Base-by-base conservation (phyloP, 805 yeast species). In the Starmera amethionina region DNA sequence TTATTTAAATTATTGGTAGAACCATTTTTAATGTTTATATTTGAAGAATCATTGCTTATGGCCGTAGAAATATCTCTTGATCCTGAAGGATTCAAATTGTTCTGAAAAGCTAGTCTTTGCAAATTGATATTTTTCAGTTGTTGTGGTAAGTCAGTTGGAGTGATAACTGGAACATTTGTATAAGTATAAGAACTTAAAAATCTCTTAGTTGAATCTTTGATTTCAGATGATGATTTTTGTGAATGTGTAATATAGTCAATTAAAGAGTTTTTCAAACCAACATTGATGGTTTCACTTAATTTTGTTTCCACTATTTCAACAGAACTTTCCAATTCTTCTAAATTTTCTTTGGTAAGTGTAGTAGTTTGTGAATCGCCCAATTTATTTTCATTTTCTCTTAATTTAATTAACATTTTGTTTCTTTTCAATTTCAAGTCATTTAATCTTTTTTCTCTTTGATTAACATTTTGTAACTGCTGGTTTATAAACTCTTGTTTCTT, bases 241-340 rank as follows among this genome's bases (percentile, higher is more conserved):
- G 51, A 36, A 7, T 50, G 34, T 8, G 48, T 34, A 33, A 64
- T 56, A 48, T 71, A 76, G 36, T 74, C 77, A 10, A 59, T 54
- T 10, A 74, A 50, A 1, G 77, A 57, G 14, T 65, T 67, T 42
- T 64, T 68, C 45, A 77, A 60, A 11, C 67, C 65, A 25, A 55
- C 62, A 35, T 64, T 63, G 18, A 77, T 68, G 0, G 77, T 62
- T 36, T 75, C 63, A 8, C 63, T 58, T 37, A 68, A 63, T 50
- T 77, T 82, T 28, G 64, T 70, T 43, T 72, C 72, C 7, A 73
- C 72, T 18, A 76, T 71, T 40, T 67, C 73, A n/a, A 73, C 60
- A 31, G 74, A 67, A 44, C 69, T 65, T 34, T 65, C 64, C 41
- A 69, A 57, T 45, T 72, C 77, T 51, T 77, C 82, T 30, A 77